These are phyloP conservation scores for Gautieria morchelliformis DNA, from an alignment of 768 basidiomycete species.

Conservation along the genomic window DNA sequence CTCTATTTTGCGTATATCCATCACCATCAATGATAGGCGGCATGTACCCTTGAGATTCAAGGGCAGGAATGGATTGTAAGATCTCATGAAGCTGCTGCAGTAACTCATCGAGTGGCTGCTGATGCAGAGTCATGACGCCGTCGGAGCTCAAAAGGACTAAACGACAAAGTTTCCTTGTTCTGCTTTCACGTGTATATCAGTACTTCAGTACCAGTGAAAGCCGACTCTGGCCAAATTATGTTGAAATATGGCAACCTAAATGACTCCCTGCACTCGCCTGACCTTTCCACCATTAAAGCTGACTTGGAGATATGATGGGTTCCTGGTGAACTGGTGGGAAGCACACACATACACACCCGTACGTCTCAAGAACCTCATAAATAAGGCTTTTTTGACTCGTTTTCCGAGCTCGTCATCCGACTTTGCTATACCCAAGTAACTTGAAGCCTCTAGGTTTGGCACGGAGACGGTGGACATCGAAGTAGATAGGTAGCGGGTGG, in stretches of 20 bases:
- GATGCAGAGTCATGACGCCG: not conserved
- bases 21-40: conserved; percentile 9
- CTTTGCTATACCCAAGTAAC: conserved; percentile 55
- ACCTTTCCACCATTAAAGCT: too few species aligned
- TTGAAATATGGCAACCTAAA: too few species aligned
- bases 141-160: not conserved
- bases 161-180: too few species aligned
- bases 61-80: conserved; percentile 4
- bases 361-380: conserved; percentile 60
- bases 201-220: too few species aligned
- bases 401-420: conserved; percentile 43
- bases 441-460: conserved; percentile 20
- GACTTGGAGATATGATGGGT: conserved; percentile 1
- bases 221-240: too few species aligned
- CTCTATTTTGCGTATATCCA: not conserved
- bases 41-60: not conserved
- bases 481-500: not conserved
- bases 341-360: conserved; percentile 55
- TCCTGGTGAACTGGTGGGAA: conserved; percentile 11
- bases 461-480: not conserved
- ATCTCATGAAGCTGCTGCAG: conserved; percentile 10
- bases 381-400: conserved; percentile 73
- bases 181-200: too few species aligned
- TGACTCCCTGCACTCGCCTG: too few species aligned
- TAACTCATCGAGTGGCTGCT: not conserved